Evolutionary conservation across 2,329 filamentous ascomycete species (phyloP), one percentile per base, ranked within the genome.

Genomic region (Cyanodermella asteris): DNA sequence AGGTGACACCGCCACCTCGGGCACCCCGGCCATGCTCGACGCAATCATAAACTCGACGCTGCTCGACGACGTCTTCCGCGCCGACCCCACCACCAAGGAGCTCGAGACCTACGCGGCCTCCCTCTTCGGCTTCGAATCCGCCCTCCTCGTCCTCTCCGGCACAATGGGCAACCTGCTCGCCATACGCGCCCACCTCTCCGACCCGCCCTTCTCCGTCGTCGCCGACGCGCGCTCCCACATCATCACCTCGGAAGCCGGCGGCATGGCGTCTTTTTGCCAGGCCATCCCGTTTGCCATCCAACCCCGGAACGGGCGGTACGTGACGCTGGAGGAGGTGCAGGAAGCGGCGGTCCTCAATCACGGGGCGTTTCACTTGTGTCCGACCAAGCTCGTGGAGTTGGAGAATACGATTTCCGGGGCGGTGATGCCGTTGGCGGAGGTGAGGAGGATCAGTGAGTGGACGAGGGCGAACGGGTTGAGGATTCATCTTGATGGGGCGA

Each of bases 161-260:
- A 91, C 82, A 4, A 91, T 91, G 81, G 81, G 80, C 20, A 93
- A 93, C 50, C 81, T 91, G 45, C 56, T 93, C 11, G 72, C 74
- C 1, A 59, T 91, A 20, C 68, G 82, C 19, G 62, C 75, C 2
- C 73, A 87, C 30, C 59, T 93, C 9, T 62, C 57, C 1, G 72
- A 77, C 31, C 81, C 82, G 9, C 84, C 84, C 0, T 69, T 91
- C 44, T 64, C 64, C 6, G 64, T 93, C 5, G 53, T 93, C 6
- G 78, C 74, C 37, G 82, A 93, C 43, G 56, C 70, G 34, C 64
- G 78, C 17, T 64, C 69, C 4, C 84, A 93, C 43, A 75, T 93
- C 29, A 55, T 77, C 29, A 57, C 6, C 28, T 53, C 51, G 33
- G 67, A 72, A 42, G 65, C 64, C 2, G 67, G 55, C 23, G 78